Conservation (phyloP, 345 rosid species). For the Aegle marmelos region DNA sequence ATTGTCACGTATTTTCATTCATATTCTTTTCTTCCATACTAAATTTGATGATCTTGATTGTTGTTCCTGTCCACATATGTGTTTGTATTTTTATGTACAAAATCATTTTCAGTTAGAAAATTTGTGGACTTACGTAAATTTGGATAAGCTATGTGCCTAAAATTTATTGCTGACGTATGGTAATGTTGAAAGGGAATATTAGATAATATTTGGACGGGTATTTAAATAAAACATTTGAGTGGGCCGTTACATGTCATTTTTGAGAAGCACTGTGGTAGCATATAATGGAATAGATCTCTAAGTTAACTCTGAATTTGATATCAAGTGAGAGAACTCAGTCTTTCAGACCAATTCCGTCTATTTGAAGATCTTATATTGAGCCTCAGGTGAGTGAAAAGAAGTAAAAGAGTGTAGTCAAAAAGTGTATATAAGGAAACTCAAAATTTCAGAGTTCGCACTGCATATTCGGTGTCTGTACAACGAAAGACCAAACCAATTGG, state of each 20-base stretch:
- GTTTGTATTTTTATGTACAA: not conserved
- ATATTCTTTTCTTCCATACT: not conserved
- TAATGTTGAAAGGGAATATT: not conserved
- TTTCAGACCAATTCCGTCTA: not conserved
- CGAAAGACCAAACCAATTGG: not conserved
- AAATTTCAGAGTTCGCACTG: not conserved
- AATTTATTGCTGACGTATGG: not conserved
- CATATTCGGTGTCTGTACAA: not conserved
- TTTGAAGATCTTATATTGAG: not conserved
- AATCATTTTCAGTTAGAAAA: not conserved
- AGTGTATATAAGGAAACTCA: not conserved
- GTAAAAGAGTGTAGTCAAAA: not conserved
- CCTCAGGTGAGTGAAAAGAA: not conserved
- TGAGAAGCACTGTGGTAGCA: not conserved
- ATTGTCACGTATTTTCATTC: not conserved
- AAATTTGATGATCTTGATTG: not conserved
- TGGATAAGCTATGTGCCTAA: not conserved
- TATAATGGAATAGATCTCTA: not conserved
- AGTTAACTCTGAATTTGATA: not conserved
- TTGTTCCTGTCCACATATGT: not conserved
- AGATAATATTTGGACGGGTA: not conserved
- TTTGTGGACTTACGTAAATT: not conserved
- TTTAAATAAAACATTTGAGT: not conserved
- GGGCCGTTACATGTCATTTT: not conserved
- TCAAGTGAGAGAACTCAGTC: not conserved